phyloP scores from a whole-genome alignment of 2,329 filamentous ascomycete species.

The Colletotrichum chlorophyti region DNA sequence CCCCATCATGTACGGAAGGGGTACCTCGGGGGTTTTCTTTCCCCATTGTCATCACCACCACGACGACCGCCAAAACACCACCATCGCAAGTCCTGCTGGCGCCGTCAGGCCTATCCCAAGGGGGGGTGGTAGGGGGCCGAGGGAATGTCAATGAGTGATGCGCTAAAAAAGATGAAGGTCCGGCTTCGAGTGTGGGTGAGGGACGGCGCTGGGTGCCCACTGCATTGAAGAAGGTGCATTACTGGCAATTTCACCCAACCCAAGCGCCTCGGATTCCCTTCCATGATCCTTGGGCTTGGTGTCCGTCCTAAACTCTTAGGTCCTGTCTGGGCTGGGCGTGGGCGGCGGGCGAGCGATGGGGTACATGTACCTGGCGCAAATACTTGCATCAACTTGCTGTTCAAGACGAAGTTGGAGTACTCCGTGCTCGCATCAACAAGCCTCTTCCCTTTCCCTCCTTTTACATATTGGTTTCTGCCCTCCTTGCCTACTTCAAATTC shows the following conservation, averaged over 20 bases:
- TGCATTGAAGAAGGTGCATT: constrained; percentile 27
- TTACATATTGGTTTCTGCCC: too few relatives aligned
- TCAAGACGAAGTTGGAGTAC: too few relatives aligned
- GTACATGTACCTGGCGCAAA: constrained; percentile 13
- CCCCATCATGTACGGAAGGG: neutral
- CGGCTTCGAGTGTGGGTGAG: constrained; percentile 20
- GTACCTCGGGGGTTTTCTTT: neutral
- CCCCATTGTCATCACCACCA: neutral
- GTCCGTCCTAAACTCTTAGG: constrained; percentile 15
- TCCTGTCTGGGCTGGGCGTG: neutral
- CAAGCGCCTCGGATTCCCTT: constrained; percentile 24
- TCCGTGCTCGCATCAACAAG: too few relatives aligned
- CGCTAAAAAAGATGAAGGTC: constrained; percentile 23
- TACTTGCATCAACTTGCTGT: too few relatives aligned
- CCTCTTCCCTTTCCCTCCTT: too few relatives aligned
- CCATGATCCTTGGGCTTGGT: constrained; percentile 1
- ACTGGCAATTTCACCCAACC: constrained; percentile 28
- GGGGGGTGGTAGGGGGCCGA: constrained; percentile 5
- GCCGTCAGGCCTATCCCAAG: neutral
- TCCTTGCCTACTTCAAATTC: too few relatives aligned
- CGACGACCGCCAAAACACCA: neutral
- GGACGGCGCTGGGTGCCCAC: neutral
- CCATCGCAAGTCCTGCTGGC: neutral
- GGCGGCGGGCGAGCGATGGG: neutral
- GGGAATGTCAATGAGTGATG: constrained; percentile 14